Base-by-base conservation (phyloP, 1,284 basidiomycete species). In the Gomphus bonarii region DNA sequence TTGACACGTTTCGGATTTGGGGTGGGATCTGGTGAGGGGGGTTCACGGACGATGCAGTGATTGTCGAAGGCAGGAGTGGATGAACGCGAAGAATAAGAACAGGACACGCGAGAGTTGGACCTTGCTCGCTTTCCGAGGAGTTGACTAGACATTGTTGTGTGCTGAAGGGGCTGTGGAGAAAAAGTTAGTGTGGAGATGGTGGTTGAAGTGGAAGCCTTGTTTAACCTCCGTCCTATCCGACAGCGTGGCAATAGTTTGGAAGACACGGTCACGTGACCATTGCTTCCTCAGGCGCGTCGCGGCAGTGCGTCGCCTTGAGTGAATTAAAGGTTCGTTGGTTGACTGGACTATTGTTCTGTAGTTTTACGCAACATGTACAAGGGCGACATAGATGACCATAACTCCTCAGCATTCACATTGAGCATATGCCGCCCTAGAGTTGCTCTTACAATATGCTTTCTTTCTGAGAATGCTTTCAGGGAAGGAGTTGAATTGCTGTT, bases 1-100 rank as follows among this genome's bases (percentile, higher is more conserved):
- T 78, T 76, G 42, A 75, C 68, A 53, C 84, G 81, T 69, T 88
- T 88, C 36, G 77, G 70, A 63, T 76, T 78, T n/a, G 84, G 84
- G 4, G 79, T 82, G 18, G 72, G 67, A 58, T 84, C 81, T 8
- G 83, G 82, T 0, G 82, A 82, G 57, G 73, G 75, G 18, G 78
- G 72, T 55, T 66, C 65, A 58, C 73, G 65, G 59, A 68, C 63
- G 57, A 63, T 22, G 28, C 25, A 28, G 5, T 22, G 38, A 22
- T 22, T 28, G 20, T 40, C 6, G 33, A 14, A 51, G 5, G 31
- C 36, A 20, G 50, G 50, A 35, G 50, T 40, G 12, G 14, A 33
- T 18, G 33, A 22, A 3, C 12, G 50, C 50, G 50, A 30, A 4
- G 52, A 38, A 16, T 9, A 54, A 11, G 18, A n/a, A 10, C 44